Base-by-base conservation (phyloP, 768 basidiomycete species). In the Gelatoporia subvermispora region DNA sequence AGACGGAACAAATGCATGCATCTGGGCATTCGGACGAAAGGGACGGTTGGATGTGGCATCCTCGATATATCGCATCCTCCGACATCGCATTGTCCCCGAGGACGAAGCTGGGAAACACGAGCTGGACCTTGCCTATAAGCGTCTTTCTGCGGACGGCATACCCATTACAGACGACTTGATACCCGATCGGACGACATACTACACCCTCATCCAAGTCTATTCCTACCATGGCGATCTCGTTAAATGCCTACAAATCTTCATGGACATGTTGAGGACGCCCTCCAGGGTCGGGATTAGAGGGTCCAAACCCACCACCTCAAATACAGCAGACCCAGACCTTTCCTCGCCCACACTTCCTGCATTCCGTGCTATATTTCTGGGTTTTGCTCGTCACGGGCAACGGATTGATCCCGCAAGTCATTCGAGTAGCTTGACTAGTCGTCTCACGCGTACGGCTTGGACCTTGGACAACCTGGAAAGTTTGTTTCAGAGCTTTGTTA, bases 281-380 rank as follows among this genome's bases (percentile, higher is more conserved):
- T 5, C 7, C 28, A 31, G 13, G 13, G 28, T 31, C 28, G 28
- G 28, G 7, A 31, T 31, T 13, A 13, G 5, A 5, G 13, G 13
- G 13, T 13, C 28, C 28, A 31, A 31, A 31, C 7, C 18, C 22
- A 39, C 3, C 63, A 62, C 17, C 60, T 68, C 2, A 51, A 60
- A 17, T 64, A 64, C 4, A 45, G 58, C 17, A 54, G 65, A 3
- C 47, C 57, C 21, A 65, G 66, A 2, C 50, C 58, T 59, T 8
- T 76, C 72, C 47, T 63, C 60, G 21, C 78, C 78, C 2, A 77
- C 72, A 1, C 31, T 59, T 41, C 65, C 75, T 18, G 70, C 80
- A 25, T 93, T 84, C 62, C 79, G 87, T 18, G 78, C 78, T 16
- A 62, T 93, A 35, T 91, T 93, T 59, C 73, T 85, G 16, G 89